Percentiles rank a stretch among this genome's conserved stretches.
Conservation (phyloP, 768 basidiomycete genomes). For the Peribolospora kevripleyi region DNA sequence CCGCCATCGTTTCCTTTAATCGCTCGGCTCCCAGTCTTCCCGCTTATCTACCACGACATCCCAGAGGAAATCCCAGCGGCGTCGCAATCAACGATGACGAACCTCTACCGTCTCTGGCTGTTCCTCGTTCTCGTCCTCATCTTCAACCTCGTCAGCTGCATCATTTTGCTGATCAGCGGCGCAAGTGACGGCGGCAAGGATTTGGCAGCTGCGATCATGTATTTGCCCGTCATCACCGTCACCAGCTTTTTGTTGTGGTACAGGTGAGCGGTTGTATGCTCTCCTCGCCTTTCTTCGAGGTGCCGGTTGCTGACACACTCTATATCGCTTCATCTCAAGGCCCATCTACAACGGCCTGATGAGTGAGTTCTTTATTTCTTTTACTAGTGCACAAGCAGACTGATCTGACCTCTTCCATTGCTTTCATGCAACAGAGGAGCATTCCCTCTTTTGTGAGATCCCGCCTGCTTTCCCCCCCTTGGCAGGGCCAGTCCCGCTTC, state of each 20-base stretch:
- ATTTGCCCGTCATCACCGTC: constrained; percentile 43
- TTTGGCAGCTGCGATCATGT: constrained; percentile 63
- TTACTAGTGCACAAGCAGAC: too few relatives aligned
- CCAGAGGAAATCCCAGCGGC: constrained; percentile 65
- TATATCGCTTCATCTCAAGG: background rate
- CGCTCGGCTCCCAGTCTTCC: constrained; percentile 38
- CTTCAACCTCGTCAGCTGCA: constrained; percentile 73
- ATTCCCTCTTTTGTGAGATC: background rate
- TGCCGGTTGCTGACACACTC: background rate
- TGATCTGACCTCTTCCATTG: too few relatives aligned
- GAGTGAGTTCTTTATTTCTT: too few relatives aligned
- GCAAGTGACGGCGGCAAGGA: constrained; percentile 36
- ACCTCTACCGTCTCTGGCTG: constrained; percentile 84
- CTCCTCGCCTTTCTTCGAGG: constrained; percentile 1
- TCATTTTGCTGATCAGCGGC: constrained; percentile 59
- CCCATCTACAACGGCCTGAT: too few relatives aligned
- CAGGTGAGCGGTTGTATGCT: constrained; percentile 27
- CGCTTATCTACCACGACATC: constrained; percentile 84
- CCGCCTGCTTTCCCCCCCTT: too few relatives aligned
- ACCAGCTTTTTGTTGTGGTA: constrained; percentile 88
- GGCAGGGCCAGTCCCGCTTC: too few relatives aligned
- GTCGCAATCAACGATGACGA: constrained; percentile 51
- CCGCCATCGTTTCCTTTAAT: background rate
- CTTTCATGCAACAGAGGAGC: background rate
- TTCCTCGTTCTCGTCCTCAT: constrained; percentile 56